Evolutionary conservation across 108 stramenopile genomes (phyloP), one percentile per base, ranked within the genome.

Genomic region (Nitzschia inconspicua): DNA sequence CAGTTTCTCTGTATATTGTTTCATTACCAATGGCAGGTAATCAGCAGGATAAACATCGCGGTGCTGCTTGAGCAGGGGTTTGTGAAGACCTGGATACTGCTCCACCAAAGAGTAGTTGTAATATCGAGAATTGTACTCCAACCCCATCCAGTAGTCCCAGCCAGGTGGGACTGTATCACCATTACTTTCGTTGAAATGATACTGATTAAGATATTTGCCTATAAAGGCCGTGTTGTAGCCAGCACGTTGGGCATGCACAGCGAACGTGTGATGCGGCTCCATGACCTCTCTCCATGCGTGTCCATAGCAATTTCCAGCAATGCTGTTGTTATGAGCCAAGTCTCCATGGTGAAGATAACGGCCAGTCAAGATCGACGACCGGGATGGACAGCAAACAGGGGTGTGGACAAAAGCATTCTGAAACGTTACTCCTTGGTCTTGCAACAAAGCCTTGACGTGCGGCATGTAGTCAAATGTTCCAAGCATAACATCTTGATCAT

Each of bases 121-220:
- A 25, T 75, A 75, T 41, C 35, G 32, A 7, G 65, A 66, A 42
- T 75, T 75, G 13, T 61, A 60, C 42, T 62, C 67, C 18, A 75
- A 49, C 11, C 73, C 73, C 20, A 35, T 37, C 73, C 73, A 75
- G 22, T 55, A 39, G 51, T 68, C 67, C 61, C 62, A 75, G 10
- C 73, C 73, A 2, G 36, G 32, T 3, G 73, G 73, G 29, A 75
- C 62, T 10, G 23, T 29, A 9, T n/a, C 29, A 11, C 16, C 30
- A 4, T 47, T 43, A 2, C 18, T 42, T 7, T 51, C 1, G 8
- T 40, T 28, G 32, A 49, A 63, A 34, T 52, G 46, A 51, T 75
- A 75, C 54, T 36, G 50, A 39, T 75, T 75, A 14, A 75, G 54
- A 34, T 75, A 75, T 42, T 75, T 75, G 24, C 73, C 73, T 1